Percentiles rank a stretch among this genome's conserved stretches.
phyloP scores from a whole-genome alignment of 306 rosid genomes.

The Vachellia collinsii region DNA sequence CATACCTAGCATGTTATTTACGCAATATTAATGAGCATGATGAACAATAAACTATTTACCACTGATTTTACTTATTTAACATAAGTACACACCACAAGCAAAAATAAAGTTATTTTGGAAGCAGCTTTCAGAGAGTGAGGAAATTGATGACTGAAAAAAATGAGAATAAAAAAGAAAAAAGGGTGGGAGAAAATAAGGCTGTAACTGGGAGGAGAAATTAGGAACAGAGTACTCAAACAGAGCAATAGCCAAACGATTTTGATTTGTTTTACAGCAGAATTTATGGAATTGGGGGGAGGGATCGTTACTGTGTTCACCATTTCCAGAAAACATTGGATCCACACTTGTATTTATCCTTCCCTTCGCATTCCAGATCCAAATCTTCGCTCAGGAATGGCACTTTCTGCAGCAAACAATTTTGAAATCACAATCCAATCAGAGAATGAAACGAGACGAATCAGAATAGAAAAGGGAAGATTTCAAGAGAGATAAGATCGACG shows the following conservation, averaged over 20 bases:
- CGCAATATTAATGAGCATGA: background rate
- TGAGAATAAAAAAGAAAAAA: background rate
- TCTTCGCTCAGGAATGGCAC: conserved; percentile 85
- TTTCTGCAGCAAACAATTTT: conserved; percentile 57
- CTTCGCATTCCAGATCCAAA: conserved; percentile 87
- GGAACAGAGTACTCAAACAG: conserved; percentile 21
- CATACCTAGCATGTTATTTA: too few relatives aligned
- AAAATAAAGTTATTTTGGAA: background rate
- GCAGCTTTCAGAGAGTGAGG: background rate
- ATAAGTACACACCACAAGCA: background rate
- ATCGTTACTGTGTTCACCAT: conserved; percentile 59
- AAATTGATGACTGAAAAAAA: too few relatives aligned
- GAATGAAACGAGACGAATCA: background rate
- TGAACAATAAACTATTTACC: too few relatives aligned
- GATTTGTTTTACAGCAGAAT: background rate
- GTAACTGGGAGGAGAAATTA: conserved; percentile 28
- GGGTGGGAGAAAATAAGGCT: background rate
- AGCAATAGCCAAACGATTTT: background rate
- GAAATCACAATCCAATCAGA: background rate
- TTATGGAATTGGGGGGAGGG: background rate
- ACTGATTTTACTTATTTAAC: too few relatives aligned
- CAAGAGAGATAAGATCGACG: background rate
- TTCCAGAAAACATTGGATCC: conserved; percentile 99
- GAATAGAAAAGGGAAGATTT: background rate
- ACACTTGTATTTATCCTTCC: conserved; percentile 95